Conservation (phyloP, 2,329 filamentous ascomycete genomes). For the Aspergillus fischeri region DNA sequence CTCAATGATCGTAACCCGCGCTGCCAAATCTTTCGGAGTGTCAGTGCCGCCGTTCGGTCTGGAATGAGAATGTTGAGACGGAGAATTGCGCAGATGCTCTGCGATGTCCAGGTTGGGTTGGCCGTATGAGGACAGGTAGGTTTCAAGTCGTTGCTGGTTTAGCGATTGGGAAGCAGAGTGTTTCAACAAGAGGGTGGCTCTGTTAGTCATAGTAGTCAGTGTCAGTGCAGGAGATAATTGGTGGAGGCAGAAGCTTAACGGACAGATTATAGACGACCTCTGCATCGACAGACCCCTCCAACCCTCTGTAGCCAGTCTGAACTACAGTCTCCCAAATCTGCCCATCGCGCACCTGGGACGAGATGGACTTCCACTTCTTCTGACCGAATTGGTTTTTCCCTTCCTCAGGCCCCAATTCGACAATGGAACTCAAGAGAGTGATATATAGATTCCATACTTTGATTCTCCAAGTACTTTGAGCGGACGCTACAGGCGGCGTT, state of each 20-base stretch:
- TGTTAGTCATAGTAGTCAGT: conserved; percentile 34
- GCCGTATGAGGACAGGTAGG: conserved; percentile 74
- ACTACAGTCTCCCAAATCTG: conserved; percentile 94
- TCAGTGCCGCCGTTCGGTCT: conserved; percentile 60
- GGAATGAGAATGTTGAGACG: conserved; percentile 32
- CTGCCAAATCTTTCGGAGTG: conserved; percentile 77
- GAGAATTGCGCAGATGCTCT: conserved; percentile 52
- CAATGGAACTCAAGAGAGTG: conserved; percentile 83
- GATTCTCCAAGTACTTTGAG: conserved; percentile 76
- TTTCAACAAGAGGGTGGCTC: conserved; percentile 83
- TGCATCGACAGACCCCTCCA: conserved; percentile 85
- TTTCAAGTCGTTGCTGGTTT: conserved; percentile 85
- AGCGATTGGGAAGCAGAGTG: conserved; percentile 78
- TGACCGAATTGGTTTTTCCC: conserved; percentile 84
- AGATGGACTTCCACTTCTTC: conserved; percentile 77
- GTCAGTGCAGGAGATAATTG: background rate
- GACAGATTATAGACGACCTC: conserved; percentile 70
- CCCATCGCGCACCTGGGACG: conserved; percentile 80
- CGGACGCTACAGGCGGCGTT: conserved; percentile 67
- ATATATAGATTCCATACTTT: conserved; percentile 98
- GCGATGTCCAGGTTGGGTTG: conserved; percentile 69
- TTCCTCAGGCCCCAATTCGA: conserved; percentile 84
- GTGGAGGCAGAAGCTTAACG: conserved; percentile 24
- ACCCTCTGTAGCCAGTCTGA: conserved; percentile 77
- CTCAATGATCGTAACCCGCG: conserved; percentile 87